phyloP scores from a whole-genome alignment of 2,329 filamentous ascomycete genomes.

The Fusarium tricinctum region DNA sequence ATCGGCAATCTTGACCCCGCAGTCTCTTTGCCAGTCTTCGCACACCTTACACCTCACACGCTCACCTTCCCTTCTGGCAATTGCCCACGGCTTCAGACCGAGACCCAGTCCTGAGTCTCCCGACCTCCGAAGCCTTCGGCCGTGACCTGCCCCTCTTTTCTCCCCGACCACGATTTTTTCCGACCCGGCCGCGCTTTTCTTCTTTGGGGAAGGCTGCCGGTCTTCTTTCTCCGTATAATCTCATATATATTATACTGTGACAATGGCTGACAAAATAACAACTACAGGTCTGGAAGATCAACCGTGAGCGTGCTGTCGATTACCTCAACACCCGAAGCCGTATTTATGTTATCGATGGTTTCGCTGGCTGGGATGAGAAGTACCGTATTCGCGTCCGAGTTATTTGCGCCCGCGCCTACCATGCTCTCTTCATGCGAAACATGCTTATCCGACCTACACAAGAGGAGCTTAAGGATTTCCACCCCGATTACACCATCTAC shows the following conservation, averaged over 20 bases:
- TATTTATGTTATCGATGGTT: conserved; percentile 98
- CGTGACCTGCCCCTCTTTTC: conserved; percentile 42
- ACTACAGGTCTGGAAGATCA: conserved; percentile 96
- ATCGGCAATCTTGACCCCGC: conserved; percentile 49
- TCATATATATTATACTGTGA: conserved; percentile 16
- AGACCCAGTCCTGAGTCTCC: conserved; percentile 19
- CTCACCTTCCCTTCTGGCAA: conserved; percentile 35
- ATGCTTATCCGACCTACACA: conserved; percentile 96
- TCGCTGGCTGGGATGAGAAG: conserved; percentile 97
- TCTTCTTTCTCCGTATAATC: conserved; percentile 6
- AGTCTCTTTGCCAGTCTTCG: conserved; percentile 15
- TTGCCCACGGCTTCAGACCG: conserved; percentile 42
- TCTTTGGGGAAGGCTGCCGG: conserved; percentile 30
- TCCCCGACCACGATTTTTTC: conserved; percentile 45
- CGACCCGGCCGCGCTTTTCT: conserved; percentile 37
- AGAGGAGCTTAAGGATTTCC: conserved; percentile 96
- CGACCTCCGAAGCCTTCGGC: conserved; percentile 40
- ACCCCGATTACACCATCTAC: conserved; percentile 99
- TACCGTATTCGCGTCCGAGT: conserved; percentile 98
- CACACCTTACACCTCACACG: conserved; percentile 20
- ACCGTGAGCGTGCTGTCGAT: conserved; percentile 97
- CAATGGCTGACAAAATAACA: conserved; percentile 48
- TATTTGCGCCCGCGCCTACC: conserved; percentile 98
- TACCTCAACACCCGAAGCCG: conserved; percentile 99
- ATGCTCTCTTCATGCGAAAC: conserved; percentile 99